These are phyloP conservation scores for Mesotaenium endlicherianum DNA, from an alignment of 139 green algal species.

Conservation along the genomic window DNA sequence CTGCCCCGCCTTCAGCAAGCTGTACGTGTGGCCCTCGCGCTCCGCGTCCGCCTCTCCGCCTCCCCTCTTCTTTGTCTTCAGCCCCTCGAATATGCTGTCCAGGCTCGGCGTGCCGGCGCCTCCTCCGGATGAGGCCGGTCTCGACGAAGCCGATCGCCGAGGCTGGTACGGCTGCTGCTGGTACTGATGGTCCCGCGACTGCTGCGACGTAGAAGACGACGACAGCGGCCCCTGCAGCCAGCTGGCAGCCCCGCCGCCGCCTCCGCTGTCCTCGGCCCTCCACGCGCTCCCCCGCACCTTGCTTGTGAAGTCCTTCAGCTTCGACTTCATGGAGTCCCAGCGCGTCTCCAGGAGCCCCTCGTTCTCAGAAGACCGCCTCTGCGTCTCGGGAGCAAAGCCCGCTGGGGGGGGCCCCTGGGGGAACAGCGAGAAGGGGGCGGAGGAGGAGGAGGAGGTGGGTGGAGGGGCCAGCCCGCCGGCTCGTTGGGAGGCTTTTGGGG, in stretches of 20 bases:
- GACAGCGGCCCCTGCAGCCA: too few relatives aligned
- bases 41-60: background rate
- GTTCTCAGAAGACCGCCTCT: background rate
- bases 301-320: constrained; percentile 9
- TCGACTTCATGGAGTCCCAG: constrained; percentile 30
- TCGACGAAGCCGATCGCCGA: too few relatives aligned
- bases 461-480: background rate
- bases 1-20: background rate
- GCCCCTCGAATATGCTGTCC: constrained; percentile 15
- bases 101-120: background rate
- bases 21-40: background rate
- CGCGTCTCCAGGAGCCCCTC: constrained; percentile 2
- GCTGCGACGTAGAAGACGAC: too few relatives aligned
- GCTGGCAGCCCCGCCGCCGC: too few relatives aligned
- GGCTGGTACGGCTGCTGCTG: too few relatives aligned
- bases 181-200: too few relatives aligned
- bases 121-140: background rate
- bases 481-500: background rate
- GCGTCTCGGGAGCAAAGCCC: background rate
- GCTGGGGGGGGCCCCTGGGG: background rate
- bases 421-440: background rate
- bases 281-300: background rate
- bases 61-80: background rate
- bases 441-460: background rate
- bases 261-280: background rate